Base-by-base conservation (phyloP, 106 monocot species). In the Dioscorea dumetorum region DNA sequence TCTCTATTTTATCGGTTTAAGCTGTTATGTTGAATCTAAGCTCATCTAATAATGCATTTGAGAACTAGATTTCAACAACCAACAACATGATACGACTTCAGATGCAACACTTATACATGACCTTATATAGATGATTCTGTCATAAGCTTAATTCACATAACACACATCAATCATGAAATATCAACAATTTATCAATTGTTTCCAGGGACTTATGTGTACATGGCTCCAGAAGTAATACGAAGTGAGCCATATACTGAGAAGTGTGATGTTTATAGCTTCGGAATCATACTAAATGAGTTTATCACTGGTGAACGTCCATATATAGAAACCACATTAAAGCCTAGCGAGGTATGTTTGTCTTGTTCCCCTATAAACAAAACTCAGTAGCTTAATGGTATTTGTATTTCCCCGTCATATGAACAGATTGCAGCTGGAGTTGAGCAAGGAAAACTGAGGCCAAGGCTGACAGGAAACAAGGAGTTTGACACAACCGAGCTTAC, bases 241-340 rank as follows among this genome's bases (percentile, higher is more conserved):
- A 66, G 67, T 52, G 82, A 83, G 35, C 78, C 82, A 33, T 83
- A 83, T 18, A 67, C 70, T 31, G 82, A 83, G 69, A 83, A 83
- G 60, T 83, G 82, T 32, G 82, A 83, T 71, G 82, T 83, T 0
- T 83, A 78, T 31, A 83, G 82, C 32, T 83, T 83, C 28, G 78
- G 74, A 16, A 63, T 83, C 66, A 70, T 78, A 52, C 34, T 83
- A 11, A 83, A 83, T 58, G 82, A 83, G 67, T 33, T 83, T 21
- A 67, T 71, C 12, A 83, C 82, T 13, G 78, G 74, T 59, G 48
- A 78, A 12, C 82, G 34, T 51, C 82, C 82, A 48, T 83, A 78
- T 58, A 58, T 70, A 22, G 82, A 83, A 19, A 74, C 67, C 2
- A 60, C 13, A 61, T 78, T 50, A 35, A 49, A 62, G 11, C 82